These are phyloP conservation scores for Aspergillus sp. DNA, from an alignment of 2,329 filamentous ascomycete species.

Conservation along the genomic window DNA sequence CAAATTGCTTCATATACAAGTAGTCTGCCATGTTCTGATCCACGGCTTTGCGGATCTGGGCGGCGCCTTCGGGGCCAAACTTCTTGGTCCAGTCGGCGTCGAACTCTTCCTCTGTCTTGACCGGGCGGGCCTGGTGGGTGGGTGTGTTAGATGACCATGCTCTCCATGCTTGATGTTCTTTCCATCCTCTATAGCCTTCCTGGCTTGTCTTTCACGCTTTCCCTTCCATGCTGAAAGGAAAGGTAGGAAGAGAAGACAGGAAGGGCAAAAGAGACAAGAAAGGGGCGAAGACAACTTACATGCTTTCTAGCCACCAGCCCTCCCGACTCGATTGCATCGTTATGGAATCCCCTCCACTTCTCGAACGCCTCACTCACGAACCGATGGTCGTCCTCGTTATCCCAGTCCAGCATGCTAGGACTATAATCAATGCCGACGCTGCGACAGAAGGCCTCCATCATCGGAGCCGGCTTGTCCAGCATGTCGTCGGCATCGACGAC, in stretches of 20 bases:
- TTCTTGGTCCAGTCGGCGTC: constrained; percentile 62
- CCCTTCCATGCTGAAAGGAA: too few relatives aligned
- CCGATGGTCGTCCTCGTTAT: constrained; percentile 68
- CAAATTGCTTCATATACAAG: constrained; percentile 65
- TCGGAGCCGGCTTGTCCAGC: constrained; percentile 75
- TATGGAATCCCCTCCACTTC: constrained; percentile 97
- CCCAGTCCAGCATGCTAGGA: constrained; percentile 81
- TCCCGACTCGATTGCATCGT: constrained; percentile 84
- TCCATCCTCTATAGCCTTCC: neutral
- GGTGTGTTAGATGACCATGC: constrained; percentile 6
- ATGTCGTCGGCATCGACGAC: constrained; percentile 93
- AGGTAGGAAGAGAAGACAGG: too few relatives aligned
- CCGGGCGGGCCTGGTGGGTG: constrained; percentile 27
- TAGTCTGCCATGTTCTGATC: constrained; percentile 61
- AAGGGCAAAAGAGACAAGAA: neutral
- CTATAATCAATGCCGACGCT: constrained; percentile 75
- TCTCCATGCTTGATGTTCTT: neutral
- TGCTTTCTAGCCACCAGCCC: constrained; percentile 63
- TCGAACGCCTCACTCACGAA: constrained; percentile 76
- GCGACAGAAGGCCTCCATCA: constrained; percentile 77
- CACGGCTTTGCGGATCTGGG: constrained; percentile 59
- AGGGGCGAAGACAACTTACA: constrained; percentile 31
- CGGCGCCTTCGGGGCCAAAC: constrained; percentile 60
- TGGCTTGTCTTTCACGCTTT: neutral
- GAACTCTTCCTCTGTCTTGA: constrained; percentile 54